These are phyloP conservation scores for Penicillium italicum DNA, from an alignment of 2,329 filamentous ascomycete genomes.

Conservation along the genomic window DNA sequence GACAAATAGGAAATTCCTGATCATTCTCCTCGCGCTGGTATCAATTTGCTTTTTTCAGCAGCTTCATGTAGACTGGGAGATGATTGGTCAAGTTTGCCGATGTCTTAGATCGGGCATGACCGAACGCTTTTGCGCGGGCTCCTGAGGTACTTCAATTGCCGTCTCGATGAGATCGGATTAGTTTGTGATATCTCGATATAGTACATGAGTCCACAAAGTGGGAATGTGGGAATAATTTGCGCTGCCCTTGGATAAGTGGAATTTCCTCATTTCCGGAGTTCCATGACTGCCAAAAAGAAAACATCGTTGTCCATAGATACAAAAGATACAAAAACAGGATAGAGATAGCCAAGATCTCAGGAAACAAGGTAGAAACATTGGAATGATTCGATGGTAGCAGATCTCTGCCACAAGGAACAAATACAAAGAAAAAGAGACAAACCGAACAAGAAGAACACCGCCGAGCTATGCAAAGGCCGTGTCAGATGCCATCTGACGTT, in stretches of 20 bases:
- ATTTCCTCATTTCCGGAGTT: neutral
- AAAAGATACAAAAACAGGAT: neutral
- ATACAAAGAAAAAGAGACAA: neutral
- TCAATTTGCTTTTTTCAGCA: neutral
- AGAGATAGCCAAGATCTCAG: neutral
- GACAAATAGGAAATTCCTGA: too few relatives aligned
- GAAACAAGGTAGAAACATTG: neutral
- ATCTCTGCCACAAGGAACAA: neutral
- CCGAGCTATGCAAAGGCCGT: constrained; percentile 10
- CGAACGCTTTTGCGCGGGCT: neutral
- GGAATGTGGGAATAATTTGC: neutral
- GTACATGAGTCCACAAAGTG: neutral
- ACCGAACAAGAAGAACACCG: neutral
- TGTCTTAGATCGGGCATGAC: neutral
- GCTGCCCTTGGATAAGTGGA: neutral
- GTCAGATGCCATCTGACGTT: neutral
- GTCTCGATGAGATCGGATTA: neutral
- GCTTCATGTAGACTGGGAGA: neutral
- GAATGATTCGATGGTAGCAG: neutral
- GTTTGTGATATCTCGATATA: neutral
- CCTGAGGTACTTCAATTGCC: neutral
- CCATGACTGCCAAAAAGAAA: neutral
- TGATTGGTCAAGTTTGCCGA: neutral
- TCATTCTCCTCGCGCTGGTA: neutral
- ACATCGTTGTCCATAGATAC: neutral